These are phyloP conservation scores for Helianthus tuberosus DNA, from an alignment of 129 eudicot species.

Conservation along the genomic window DNA sequence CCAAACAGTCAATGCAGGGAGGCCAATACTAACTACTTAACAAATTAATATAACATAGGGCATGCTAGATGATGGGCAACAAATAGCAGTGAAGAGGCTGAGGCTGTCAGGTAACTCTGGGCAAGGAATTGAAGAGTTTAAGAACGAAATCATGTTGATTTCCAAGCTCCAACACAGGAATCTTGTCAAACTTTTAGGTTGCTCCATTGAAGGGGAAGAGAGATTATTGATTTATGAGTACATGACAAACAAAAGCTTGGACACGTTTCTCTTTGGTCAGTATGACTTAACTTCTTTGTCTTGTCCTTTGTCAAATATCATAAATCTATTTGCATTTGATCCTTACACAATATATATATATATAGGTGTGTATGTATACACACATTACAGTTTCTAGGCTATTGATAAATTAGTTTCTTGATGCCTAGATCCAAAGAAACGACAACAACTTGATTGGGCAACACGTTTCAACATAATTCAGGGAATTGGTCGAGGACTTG, in stretches of 20 bases:
- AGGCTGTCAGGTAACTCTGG: slow-evolving; percentile 39
- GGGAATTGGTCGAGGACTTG: slow-evolving; percentile 43
- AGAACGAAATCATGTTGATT: slow-evolving; percentile 39
- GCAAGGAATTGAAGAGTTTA: slow-evolving; percentile 44
- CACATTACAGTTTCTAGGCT: neutral
- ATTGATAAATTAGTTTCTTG: neutral
- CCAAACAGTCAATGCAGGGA: slow-evolving; percentile 2
- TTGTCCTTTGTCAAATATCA: neutral
- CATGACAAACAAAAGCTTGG: slow-evolving; percentile 47
- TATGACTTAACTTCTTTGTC: neutral
- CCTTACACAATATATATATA: too few species aligned
- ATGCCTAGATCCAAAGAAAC: slow-evolving; percentile 40
- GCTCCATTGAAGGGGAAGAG: slow-evolving; percentile 43
- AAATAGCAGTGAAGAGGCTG: slow-evolving; percentile 45
- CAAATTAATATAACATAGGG: slow-evolving; percentile 26
- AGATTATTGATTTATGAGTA: slow-evolving; percentile 43
- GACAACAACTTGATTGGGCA: slow-evolving; percentile 39
- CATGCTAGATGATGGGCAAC: slow-evolving; percentile 36
- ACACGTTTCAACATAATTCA: slow-evolving; percentile 43
- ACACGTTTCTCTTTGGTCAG: slow-evolving; percentile 46
- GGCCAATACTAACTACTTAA: neutral
- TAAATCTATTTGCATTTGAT: neutral
- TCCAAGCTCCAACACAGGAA: slow-evolving; percentile 48
- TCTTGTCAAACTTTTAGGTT: slow-evolving; percentile 45
- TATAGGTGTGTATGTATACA: too few species aligned